These are phyloP conservation scores for Aspergillus hancockii DNA, from an alignment of 495 filamentous ascomycete species.

Conservation along the genomic window DNA sequence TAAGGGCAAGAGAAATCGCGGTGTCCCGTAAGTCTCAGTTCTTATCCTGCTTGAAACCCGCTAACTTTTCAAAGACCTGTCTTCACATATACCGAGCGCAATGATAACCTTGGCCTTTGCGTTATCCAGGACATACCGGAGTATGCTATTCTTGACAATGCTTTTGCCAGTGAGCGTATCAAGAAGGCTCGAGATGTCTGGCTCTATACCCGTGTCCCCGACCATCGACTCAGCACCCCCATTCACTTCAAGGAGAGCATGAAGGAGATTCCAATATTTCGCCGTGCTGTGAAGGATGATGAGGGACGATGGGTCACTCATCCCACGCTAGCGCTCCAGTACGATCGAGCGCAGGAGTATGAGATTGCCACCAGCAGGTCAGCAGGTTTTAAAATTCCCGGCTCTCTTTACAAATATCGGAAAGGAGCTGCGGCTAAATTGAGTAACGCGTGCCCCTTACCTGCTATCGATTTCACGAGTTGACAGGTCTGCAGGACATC, in stretches of 20 bases:
- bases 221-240: constrained; percentile 23
- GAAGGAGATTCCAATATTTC: constrained; percentile 16
- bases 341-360: constrained; percentile 12
- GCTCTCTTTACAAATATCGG: constrained; percentile 27
- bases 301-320: constrained; percentile 16
- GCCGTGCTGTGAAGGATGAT: constrained; percentile 9
- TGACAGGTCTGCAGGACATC: no score
- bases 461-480: no score
- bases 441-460: constrained; percentile 8
- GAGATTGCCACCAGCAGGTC: constrained; percentile 13
- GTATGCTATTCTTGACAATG: constrained; percentile 21
- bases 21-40: constrained; percentile 16
- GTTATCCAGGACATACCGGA: constrained; percentile 24
- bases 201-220: constrained; percentile 20
- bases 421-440: constrained; percentile 25
- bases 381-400: constrained; percentile 17
- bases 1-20: not conserved
- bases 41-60: not conserved
- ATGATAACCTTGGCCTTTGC: constrained; percentile 28
- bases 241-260: constrained; percentile 27
- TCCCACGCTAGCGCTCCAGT: constrained; percentile 12
- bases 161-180: constrained; percentile 23
- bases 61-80: constrained; percentile 18
- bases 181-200: constrained; percentile 23
- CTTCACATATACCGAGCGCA: constrained; percentile 26